These are phyloP conservation scores for Spizellomyces punctatus DNA, from an alignment of 192 early-diverging fungal genomes.

Conservation along the genomic window DNA sequence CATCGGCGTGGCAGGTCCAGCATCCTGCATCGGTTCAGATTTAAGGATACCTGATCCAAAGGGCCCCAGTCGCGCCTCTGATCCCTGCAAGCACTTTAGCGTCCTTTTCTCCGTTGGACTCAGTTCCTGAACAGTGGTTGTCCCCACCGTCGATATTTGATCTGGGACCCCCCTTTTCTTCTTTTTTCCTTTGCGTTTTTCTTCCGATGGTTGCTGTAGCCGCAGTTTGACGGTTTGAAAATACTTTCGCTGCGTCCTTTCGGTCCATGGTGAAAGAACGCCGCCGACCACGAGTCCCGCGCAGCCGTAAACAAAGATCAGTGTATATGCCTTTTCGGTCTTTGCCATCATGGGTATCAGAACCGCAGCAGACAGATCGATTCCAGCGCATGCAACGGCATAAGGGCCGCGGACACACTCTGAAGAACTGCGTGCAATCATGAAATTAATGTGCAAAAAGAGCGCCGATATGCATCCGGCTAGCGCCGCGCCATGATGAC, in stretches of 20 bases:
- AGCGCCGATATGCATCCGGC: neutral
- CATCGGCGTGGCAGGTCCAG: too few relatives aligned
- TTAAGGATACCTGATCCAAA: too few relatives aligned
- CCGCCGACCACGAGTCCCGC: neutral
- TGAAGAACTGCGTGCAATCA: neutral
- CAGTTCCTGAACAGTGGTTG: too few relatives aligned
- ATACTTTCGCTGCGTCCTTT: neutral
- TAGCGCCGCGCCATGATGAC: neutral
- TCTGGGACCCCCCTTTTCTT: too few relatives aligned
- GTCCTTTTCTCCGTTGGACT: too few relatives aligned
- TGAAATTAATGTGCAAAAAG: neutral
- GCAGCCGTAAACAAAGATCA: neutral
- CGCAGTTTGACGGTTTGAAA: neutral
- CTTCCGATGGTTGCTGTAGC: neutral
- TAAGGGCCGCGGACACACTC: neutral
- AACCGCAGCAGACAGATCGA: neutral
- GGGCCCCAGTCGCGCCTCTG: too few relatives aligned
- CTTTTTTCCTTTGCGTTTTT: too few relatives aligned
- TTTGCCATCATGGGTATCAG: conserved; percentile 4
- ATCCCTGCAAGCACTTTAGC: too few relatives aligned
- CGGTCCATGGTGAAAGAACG: neutral
- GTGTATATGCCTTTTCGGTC: neutral
- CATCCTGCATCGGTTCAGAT: too few relatives aligned
- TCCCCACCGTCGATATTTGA: too few relatives aligned
- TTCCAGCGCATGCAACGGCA: neutral